Base-by-base conservation (phyloP, 257 asterid species). In the Solanum bulbocastanum region DNA sequence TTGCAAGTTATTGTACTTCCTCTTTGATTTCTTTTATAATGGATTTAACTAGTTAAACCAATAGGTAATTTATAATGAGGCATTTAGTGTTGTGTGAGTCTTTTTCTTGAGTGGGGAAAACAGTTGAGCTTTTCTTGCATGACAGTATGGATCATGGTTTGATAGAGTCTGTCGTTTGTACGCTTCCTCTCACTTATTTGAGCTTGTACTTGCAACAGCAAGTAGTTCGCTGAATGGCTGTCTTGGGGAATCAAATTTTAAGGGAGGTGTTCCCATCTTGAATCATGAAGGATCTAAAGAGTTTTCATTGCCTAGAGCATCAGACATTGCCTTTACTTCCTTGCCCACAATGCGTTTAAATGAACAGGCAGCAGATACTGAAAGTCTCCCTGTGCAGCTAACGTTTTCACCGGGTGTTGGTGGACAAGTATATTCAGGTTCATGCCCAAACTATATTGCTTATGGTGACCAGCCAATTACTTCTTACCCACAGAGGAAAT, bases 331-430 rank as follows among this genome's bases (percentile, higher is more conserved):
- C 25, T 86, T 87, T 44, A 69, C 75, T 66, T 88, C 84, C 20
- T 46, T 87, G 69, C 91, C 91, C 23, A 72, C 82, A 10, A 46
- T 84, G 87, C 87, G 72, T 78, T 66, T 76, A 39, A 85, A 71
- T 35, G 76, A 85, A 42, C 90, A 86, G 56, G 73, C 86, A 58
- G 35, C 7, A 46, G 88, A 86, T 52, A n/a, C 74, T 22, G 89
- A 75, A 68, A 85, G 23, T 52, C 82, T 88, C 79, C 90, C 78
- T 39, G 90, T 46, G 84, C 91, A 66, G 87, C 91, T 87, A 75
- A 25, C 60, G 46, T 37, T 88, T 79, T 74, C 62, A 86, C 58
- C 89, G 14, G 90, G 42, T 88, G 22, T 16, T 5, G 69, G 71
- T 36, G 90, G 52, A 85, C 87, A 88, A 60, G 36, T 76, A 46